Evolutionary conservation across 2,329 filamentous ascomycete genomes (phyloP).

Genomic region (Eurotiales sp.): DNA sequence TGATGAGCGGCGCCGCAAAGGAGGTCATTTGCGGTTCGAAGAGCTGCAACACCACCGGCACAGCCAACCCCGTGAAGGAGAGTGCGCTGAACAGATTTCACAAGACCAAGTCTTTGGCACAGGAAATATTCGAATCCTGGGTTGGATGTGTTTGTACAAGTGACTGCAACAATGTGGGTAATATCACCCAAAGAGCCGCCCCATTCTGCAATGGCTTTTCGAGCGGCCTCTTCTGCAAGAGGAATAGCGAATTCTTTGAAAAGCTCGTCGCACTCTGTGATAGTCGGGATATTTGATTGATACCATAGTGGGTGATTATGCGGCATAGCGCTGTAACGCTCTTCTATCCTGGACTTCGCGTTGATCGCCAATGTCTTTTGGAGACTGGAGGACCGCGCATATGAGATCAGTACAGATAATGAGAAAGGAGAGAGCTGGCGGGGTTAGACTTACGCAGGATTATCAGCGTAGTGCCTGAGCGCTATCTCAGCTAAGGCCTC

Average conservation of each 20-base stretch:
- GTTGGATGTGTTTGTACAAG: neutral
- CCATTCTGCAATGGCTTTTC: neutral
- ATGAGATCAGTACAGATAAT: no score
- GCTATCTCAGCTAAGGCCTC: no score
- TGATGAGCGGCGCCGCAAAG: neutral
- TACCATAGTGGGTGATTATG: neutral
- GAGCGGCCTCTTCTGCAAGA: neutral
- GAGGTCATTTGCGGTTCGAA: neutral
- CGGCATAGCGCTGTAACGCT: neutral
- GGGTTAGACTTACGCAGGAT: no score
- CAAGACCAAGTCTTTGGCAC: neutral
- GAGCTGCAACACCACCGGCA: neutral
- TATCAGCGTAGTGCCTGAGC: no score
- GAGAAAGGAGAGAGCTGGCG: no score
- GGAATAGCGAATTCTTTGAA: neutral
- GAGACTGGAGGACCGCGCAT: neutral
- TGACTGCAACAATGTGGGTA: constrained; percentile 26
- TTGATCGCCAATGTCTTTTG: neutral
- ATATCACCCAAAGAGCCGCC: constrained; percentile 41
- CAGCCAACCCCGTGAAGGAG: neutral
- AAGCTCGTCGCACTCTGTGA: neutral
- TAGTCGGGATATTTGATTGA: neutral
- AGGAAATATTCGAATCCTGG: neutral
- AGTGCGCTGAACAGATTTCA: neutral
- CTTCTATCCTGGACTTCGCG: neutral